Conservation (phyloP, 2,329 filamentous ascomycete genomes). For the Myriosclerotinia curreyana region DNA sequence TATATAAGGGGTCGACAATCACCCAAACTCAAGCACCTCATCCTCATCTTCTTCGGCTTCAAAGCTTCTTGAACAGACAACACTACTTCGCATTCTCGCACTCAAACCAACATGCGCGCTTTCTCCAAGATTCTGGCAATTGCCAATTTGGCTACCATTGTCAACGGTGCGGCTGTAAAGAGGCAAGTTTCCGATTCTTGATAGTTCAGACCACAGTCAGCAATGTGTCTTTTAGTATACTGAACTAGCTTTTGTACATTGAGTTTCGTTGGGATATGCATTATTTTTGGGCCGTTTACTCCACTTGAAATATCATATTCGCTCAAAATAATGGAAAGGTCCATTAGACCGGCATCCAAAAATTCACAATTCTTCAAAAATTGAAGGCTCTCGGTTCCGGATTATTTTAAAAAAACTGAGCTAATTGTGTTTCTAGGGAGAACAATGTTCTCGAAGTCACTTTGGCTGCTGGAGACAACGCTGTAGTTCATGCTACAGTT, state of each 20-base stretch:
- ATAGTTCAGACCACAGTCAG: neutral
- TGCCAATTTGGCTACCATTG: conserved; percentile 23
- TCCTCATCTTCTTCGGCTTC: neutral
- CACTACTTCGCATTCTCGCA: neutral
- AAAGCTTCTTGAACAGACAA: neutral
- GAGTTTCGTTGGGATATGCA: neutral
- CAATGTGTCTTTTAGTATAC: too few species aligned
- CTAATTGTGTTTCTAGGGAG: conserved; percentile 36
- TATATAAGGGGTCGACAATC: neutral
- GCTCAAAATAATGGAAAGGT: too few species aligned
- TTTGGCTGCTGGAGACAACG: conserved; percentile 38
- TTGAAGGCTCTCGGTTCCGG: neutral
- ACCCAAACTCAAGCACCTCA: neutral
- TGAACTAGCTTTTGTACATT: too few species aligned
- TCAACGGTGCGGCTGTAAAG: conserved; percentile 23
- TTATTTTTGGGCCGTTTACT: too few species aligned
- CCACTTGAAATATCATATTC: too few species aligned
- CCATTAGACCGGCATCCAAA: too few species aligned
- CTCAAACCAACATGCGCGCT: conserved; percentile 9
- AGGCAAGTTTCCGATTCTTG: neutral
- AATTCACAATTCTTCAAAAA: neutral
- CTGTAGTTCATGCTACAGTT: conserved; percentile 42
- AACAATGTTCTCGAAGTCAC: conserved; percentile 30
- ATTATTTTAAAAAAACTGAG: neutral
- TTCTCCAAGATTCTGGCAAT: conserved; percentile 14